Conservation (phyloP, 169 alveolate genomes). For the Plasmodium berghei region DNA sequence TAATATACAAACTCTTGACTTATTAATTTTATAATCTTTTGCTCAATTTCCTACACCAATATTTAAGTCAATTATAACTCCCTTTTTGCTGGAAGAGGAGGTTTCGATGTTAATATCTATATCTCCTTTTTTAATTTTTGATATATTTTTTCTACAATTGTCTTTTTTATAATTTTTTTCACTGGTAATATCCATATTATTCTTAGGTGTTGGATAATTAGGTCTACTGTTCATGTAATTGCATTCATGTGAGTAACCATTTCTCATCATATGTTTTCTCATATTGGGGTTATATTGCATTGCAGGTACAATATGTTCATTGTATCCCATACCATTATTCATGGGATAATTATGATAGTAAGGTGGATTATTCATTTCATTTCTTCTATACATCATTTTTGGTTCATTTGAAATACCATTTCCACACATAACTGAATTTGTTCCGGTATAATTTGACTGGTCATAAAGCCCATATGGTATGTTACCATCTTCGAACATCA, state of each 20-base stretch:
- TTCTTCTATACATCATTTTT: conserved; percentile 49
- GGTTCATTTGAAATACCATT: conserved; percentile 15
- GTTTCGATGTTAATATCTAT: conserved; percentile 75
- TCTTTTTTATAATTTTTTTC: conserved; percentile 42
- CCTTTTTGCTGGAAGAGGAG: conserved; percentile 42
- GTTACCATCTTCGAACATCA: conserved; percentile 60
- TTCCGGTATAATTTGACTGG: conserved; percentile 65
- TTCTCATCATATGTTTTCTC: conserved; percentile 17
- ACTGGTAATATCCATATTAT: not conserved
- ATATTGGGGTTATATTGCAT: conserved; percentile 18
- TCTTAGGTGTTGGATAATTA: conserved; percentile 7
- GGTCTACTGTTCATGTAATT: conserved; percentile 1
- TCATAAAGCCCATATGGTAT: conserved; percentile 73
- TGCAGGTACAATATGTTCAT: conserved; percentile 5
- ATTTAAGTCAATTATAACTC: conserved; percentile 61
- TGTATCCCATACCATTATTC: conserved; percentile 42
- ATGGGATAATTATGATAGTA: conserved; percentile 25
- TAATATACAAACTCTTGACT: not conserved
- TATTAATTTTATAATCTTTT: too few relatives aligned
- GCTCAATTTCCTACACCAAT: conserved; percentile 39
- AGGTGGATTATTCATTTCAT: conserved; percentile 26
- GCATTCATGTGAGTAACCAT: conserved; percentile 15
- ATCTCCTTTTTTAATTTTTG: conserved; percentile 65
- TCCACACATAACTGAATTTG: conserved; percentile 60
- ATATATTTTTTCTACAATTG: conserved; percentile 41